A percentile compares a stretch with the other conserved stretches of the same genome.
These are phyloP conservation scores for Gastrolobium villosum DNA, from an alignment of 306 rosid genomes.

Conservation along the genomic window DNA sequence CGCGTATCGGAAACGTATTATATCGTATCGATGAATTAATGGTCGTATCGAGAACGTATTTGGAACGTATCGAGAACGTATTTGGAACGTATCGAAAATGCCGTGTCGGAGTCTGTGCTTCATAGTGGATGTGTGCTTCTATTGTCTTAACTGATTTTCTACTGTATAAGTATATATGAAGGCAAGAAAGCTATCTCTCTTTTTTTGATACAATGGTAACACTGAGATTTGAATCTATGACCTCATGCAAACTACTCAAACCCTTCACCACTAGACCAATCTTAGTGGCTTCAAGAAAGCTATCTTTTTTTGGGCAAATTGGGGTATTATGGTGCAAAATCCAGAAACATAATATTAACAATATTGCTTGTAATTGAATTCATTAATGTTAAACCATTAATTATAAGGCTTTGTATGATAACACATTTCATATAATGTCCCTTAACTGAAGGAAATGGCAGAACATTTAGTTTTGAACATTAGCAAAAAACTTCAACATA, in stretches of 20 bases:
- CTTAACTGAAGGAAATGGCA: background rate
- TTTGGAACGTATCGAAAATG: no score
- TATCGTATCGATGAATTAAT: no score
- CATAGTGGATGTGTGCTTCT: slow-evolving; percentile 8
- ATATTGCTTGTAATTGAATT: slow-evolving; percentile 15
- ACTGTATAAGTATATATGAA: background rate
- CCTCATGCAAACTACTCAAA: no score
- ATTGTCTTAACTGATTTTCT: slow-evolving; percentile 31
- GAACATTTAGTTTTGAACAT: slow-evolving; percentile 33
- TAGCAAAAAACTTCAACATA: slow-evolving; percentile 8
- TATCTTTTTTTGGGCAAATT: slow-evolving; percentile 16
- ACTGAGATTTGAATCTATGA: no score
- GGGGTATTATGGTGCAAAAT: background rate
- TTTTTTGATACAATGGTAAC: no score
- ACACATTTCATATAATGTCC: slow-evolving; percentile 23
- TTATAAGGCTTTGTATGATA: slow-evolving; percentile 15
- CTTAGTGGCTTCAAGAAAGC: background rate
- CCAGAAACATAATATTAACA: slow-evolving; percentile 23
- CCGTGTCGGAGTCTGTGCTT: no score
- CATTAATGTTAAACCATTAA: slow-evolving; percentile 25
- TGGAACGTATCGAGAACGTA: no score
- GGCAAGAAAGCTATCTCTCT: slow-evolving; percentile 27
- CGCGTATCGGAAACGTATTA: no score
- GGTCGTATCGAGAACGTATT: no score
- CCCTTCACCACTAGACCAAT: no score